These are phyloP conservation scores for Phytophthora chlamydospora DNA, from an alignment of 352 stramenopile genomes.

Conservation along the genomic window DNA sequence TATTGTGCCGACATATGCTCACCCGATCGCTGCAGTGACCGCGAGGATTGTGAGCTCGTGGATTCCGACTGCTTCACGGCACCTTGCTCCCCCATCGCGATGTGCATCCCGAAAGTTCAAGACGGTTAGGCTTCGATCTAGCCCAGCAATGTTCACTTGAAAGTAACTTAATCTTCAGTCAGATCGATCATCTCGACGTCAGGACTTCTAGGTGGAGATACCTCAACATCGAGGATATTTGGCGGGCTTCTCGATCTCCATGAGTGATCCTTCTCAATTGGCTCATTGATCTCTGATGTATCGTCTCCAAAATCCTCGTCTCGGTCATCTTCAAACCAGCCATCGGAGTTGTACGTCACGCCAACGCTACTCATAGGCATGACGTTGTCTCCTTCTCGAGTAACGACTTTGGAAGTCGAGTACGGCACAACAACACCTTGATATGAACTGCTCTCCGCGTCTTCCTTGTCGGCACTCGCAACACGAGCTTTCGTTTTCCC, in stretches of 20 bases:
- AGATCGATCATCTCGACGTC: constrained; percentile 32
- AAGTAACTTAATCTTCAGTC: constrained; percentile 25
- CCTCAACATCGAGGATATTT: constrained; percentile 5
- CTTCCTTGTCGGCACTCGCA: background rate
- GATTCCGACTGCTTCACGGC: constrained; percentile 59
- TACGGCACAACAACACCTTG: background rate
- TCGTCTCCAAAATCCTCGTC: constrained; percentile 1
- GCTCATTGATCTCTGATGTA: background rate
- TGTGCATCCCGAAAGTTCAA: constrained; percentile 48
- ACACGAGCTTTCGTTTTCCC: constrained; percentile 11
- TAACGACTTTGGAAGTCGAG: background rate
- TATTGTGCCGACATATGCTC: constrained; percentile 66
- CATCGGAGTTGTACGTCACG: constrained; percentile 27
- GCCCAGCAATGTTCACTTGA: background rate
- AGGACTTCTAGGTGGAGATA: background rate
- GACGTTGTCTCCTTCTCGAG: background rate
- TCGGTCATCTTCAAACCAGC: constrained; percentile 44
- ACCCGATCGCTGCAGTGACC: constrained; percentile 49
- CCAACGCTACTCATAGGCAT: constrained; percentile 6
- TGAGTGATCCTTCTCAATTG: background rate
- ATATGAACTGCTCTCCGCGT: background rate
- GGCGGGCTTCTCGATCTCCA: background rate
- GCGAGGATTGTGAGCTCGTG: constrained; percentile 52
- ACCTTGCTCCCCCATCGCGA: constrained; percentile 59
- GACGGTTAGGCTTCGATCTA: constrained; percentile 3